Conservation (phyloP, 2,329 filamentous ascomycete species). For the Chrysoporthe deuterocubensis region DNA sequence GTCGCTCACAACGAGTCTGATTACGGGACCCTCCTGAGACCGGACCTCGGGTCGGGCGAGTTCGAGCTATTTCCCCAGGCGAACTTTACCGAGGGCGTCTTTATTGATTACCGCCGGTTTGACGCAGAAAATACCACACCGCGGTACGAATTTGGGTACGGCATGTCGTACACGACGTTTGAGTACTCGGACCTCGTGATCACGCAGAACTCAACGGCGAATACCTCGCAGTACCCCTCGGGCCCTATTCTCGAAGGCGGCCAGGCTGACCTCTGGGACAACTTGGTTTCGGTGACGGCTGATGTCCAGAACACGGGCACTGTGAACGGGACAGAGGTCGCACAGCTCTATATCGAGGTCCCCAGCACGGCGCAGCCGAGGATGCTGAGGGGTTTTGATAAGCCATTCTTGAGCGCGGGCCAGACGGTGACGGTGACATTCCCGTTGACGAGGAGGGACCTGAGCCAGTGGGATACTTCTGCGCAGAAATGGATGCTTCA, state of each 20-base stretch:
- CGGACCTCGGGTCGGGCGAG: constrained; percentile 50
- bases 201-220: constrained; percentile 34
- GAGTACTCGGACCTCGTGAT: constrained; percentile 49
- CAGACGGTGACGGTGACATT: constrained; percentile 52
- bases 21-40: constrained; percentile 52
- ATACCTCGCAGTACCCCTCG: constrained; percentile 42
- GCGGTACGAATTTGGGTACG: constrained; percentile 61
- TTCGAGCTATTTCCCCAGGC: constrained; percentile 57
- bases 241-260: constrained; percentile 49
- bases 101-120: constrained; percentile 60
- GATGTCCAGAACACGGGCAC: constrained; percentile 48
- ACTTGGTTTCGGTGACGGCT: constrained; percentile 44
- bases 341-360: constrained; percentile 52
- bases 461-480: constrained; percentile 68
- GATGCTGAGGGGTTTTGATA: constrained; percentile 71
- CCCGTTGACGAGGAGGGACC: constrained; percentile 62
- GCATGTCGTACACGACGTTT: constrained; percentile 61
- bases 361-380: constrained; percentile 51
- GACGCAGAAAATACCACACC: constrained; percentile 52
- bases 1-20: constrained; percentile 60
- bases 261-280: constrained; percentile 52
- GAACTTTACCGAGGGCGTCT: constrained; percentile 56
- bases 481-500: constrained; percentile 64
- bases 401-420: constrained; percentile 54
- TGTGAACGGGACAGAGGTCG: constrained; percentile 50